A percentile compares a stretch with the other conserved stretches of the same genome.
Conservation (phyloP, 2,329 filamentous ascomycete genomes). For the Hirsutella minnesotensis region DNA sequence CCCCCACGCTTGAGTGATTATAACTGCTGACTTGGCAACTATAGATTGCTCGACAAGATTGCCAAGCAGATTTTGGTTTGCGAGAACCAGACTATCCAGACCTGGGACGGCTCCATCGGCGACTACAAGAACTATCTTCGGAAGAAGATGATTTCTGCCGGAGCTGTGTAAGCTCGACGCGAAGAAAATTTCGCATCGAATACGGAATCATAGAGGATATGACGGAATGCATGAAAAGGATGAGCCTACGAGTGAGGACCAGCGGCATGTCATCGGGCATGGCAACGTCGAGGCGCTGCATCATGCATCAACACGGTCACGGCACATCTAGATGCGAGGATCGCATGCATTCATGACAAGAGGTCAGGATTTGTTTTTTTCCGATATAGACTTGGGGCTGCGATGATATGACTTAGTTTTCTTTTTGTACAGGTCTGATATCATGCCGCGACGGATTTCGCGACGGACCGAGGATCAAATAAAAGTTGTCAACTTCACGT, state of each 20-base stretch:
- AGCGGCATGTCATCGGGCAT: neutral
- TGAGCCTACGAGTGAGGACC: slow-evolving; percentile 10
- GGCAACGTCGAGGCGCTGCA: neutral
- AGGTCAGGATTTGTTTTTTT: slow-evolving; percentile 10
- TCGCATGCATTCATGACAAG: slow-evolving; percentile 11
- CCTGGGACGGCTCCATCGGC: slow-evolving; percentile 81
- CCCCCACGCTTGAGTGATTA: neutral
- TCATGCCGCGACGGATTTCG: neutral
- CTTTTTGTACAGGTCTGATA: slow-evolving; percentile 7
- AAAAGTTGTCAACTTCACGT: no score
- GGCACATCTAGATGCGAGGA: slow-evolving; percentile 18
- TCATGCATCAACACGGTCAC: neutral
- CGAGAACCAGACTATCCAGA: slow-evolving; percentile 87
- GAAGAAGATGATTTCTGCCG: slow-evolving; percentile 93
- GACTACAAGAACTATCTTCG: slow-evolving; percentile 97
- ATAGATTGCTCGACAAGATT: slow-evolving; percentile 97
- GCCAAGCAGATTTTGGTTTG: slow-evolving; percentile 99
- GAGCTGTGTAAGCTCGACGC: slow-evolving; percentile 61
- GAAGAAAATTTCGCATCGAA: slow-evolving; percentile 10
- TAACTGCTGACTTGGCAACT: slow-evolving; percentile 9
- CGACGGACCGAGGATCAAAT: neutral
- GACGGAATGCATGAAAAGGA: slow-evolving; percentile 7
- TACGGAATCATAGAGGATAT: slow-evolving; percentile 9
- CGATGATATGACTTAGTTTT: slow-evolving; percentile 7
- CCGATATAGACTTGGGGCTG: slow-evolving; percentile 21